Evolutionary conservation across 768 basidiomycete genomes (phyloP).

Genomic region (Tephrocybe rancida): DNA sequence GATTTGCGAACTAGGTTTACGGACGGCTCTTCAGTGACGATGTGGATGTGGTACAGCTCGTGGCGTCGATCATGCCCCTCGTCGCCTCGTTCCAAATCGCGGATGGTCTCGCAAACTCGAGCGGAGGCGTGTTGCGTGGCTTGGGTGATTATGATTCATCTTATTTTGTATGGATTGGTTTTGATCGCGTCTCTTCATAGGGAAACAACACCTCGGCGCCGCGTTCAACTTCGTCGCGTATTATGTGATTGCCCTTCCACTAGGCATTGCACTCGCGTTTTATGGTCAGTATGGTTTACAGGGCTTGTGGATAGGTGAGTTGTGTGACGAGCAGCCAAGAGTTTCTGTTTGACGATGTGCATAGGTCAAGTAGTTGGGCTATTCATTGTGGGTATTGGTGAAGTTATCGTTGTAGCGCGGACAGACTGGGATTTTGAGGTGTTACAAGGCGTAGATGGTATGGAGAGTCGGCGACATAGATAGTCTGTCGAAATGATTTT

Average conservation of each 20-base stretch:
- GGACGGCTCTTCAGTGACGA: conserved; percentile 76
- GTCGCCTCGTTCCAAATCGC: conserved; percentile 70
- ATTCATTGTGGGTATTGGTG: conserved; percentile 69
- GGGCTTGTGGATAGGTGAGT: conserved; percentile 81
- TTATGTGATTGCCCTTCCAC: conserved; percentile 77
- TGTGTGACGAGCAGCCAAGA: conserved; percentile 23
- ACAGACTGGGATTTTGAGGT: conserved; percentile 71
- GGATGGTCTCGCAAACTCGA: conserved; percentile 69
- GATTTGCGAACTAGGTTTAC: conserved; percentile 44
- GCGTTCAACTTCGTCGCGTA: conserved; percentile 77
- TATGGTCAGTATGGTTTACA: conserved; percentile 49
- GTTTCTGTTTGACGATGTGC: conserved; percentile 5
- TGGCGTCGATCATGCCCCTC: conserved; percentile 70
- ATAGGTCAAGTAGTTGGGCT: conserved; percentile 74
- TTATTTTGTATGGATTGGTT: background rate
- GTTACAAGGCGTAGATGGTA: conserved; percentile 49
- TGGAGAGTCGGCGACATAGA: too few relatives aligned
- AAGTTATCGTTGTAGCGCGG: conserved; percentile 60
- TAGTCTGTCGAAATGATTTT: too few relatives aligned
- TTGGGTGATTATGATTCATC: conserved; percentile 50
- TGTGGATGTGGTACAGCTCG: conserved; percentile 52
- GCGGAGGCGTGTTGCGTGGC: conserved; percentile 79
- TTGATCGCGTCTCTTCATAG: conserved; percentile 28
- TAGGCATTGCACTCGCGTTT: conserved; percentile 78
- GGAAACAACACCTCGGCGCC: conserved; percentile 74